Conservation (phyloP, 2,329 filamentous ascomycete genomes). For the Colletotrichum ledebouriae region DNA sequence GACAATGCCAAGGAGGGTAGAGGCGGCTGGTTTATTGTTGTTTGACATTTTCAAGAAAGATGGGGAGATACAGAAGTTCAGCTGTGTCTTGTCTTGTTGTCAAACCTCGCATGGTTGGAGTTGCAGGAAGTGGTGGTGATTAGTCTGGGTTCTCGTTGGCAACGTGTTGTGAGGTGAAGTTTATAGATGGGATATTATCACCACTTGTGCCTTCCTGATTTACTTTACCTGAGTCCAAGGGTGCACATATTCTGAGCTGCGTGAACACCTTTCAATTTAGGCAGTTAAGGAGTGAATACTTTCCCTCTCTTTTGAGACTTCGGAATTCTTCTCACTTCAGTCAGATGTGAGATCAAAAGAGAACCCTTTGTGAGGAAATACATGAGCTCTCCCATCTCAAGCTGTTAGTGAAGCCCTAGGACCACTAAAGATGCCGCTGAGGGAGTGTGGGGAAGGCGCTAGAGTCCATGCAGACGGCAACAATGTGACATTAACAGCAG, state of each 20-base stretch:
- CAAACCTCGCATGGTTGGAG: background rate
- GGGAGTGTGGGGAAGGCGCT: slow-evolving; percentile 14
- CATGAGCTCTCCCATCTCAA: background rate
- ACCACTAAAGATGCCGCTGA: background rate
- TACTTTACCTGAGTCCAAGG: too few species aligned
- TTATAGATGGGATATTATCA: background rate
- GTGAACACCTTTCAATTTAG: too few species aligned
- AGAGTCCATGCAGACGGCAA: background rate
- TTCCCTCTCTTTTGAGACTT: too few species aligned
- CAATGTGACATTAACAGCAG: background rate
- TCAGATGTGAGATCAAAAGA: too few species aligned
- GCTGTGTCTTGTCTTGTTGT: background rate
- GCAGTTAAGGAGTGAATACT: too few species aligned
- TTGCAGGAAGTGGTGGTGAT: background rate
- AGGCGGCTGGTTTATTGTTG: slow-evolving; percentile 22
- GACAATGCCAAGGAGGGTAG: slow-evolving; percentile 32
- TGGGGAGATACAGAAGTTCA: too few species aligned
- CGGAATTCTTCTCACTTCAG: background rate
- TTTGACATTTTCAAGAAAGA: background rate
- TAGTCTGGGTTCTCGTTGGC: background rate
- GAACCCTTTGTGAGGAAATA: too few species aligned
- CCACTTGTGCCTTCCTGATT: too few species aligned
- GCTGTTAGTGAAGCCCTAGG: slow-evolving; percentile 17
- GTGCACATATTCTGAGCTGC: too few species aligned
- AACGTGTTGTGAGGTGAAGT: slow-evolving; percentile 19